phyloP scores from a whole-genome alignment of 805 yeast species.

The Kazachstania martiniae region DNA sequence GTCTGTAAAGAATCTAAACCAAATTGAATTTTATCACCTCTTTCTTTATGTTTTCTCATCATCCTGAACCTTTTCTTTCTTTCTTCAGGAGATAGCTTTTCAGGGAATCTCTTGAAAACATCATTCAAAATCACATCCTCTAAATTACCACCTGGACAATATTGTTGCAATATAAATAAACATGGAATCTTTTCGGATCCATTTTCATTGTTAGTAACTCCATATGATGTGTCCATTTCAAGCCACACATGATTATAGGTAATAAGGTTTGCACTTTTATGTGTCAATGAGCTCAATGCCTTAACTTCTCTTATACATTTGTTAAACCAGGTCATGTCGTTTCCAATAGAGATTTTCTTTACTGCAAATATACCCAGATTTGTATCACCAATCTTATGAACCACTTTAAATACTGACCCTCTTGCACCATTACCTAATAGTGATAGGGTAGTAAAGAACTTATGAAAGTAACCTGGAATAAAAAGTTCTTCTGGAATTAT shows the following conservation, averaged over 20 bases:
- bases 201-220: slow-evolving; percentile 10
- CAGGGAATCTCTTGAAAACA: slow-evolving; percentile 28
- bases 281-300: slow-evolving; percentile 42
- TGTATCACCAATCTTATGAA: slow-evolving; percentile 59
- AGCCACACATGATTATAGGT: slow-evolving; percentile 89
- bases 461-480: slow-evolving; percentile 71
- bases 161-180: slow-evolving; percentile 75
- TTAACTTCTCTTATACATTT: slow-evolving; percentile 71
- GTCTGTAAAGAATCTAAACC: slow-evolving; percentile 50
- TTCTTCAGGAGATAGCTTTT: slow-evolving; percentile 28
- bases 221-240: slow-evolving; percentile 48
- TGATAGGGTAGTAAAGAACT: slow-evolving; percentile 53
- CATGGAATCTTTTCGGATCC: slow-evolving; percentile 38
- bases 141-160: slow-evolving; percentile 79
- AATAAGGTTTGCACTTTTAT: slow-evolving; percentile 51
- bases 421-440: slow-evolving; percentile 74
- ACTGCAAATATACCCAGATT: slow-evolving; percentile 74
- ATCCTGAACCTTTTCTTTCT: slow-evolving; percentile 28
- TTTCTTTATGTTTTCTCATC: slow-evolving; percentile 7
- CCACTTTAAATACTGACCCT: slow-evolving; percentile 77
- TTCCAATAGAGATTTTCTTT: slow-evolving; percentile 77
- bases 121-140: slow-evolving; percentile 47
- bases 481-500: slow-evolving; percentile 47
- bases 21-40: slow-evolving; percentile 1
- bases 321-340: slow-evolving; percentile 55